Percentiles rank a stretch among this genome's conserved stretches.
These are phyloP conservation scores for Saksenaea oblongispora DNA, from an alignment of 371 early-diverging fungal genomes.

Conservation along the genomic window DNA sequence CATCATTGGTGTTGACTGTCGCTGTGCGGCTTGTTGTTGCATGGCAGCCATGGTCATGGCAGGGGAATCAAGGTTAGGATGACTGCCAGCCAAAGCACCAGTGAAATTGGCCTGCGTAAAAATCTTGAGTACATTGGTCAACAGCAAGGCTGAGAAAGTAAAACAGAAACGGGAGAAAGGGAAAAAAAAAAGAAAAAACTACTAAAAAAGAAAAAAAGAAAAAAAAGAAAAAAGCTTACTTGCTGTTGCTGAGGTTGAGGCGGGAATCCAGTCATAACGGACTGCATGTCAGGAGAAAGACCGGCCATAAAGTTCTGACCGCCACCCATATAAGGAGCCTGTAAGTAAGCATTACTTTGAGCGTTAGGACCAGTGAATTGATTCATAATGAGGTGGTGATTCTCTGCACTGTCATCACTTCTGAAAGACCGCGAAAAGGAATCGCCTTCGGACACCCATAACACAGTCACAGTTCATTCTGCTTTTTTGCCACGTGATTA, in stretches of 20 bases:
- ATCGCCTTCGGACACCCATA: too few species aligned
- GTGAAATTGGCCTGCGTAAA: not conserved
- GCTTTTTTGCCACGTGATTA: too few species aligned
- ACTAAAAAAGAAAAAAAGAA: too few species aligned
- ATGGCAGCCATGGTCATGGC: conserved; percentile 13
- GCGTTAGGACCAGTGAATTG: conserved; percentile 30
- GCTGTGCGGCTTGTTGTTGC: conserved; percentile 4
- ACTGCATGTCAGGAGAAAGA: conserved; percentile 37
- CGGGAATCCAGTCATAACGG: conserved; percentile 22
- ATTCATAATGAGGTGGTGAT: conserved; percentile 24
- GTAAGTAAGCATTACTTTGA: conserved; percentile 34
- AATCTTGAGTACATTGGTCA: conserved; percentile 1
- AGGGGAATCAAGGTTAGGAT: conserved; percentile 15
- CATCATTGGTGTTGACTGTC: conserved; percentile 14
- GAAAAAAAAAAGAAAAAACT: not conserved
- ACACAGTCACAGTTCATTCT: too few species aligned
- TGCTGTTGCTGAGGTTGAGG: conserved; percentile 28
- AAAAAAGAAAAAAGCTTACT: conserved; percentile 6
- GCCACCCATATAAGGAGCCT: conserved; percentile 21
- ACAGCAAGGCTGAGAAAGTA: not conserved
- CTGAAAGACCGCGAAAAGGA: not conserved
- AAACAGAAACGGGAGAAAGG: not conserved
- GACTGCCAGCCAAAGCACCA: conserved; percentile 2
- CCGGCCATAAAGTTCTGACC: conserved; percentile 30
- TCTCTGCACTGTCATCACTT: not conserved